These are phyloP conservation scores for Phytophthora rubi DNA, from an alignment of 352 stramenopile genomes.

Conservation along the genomic window DNA sequence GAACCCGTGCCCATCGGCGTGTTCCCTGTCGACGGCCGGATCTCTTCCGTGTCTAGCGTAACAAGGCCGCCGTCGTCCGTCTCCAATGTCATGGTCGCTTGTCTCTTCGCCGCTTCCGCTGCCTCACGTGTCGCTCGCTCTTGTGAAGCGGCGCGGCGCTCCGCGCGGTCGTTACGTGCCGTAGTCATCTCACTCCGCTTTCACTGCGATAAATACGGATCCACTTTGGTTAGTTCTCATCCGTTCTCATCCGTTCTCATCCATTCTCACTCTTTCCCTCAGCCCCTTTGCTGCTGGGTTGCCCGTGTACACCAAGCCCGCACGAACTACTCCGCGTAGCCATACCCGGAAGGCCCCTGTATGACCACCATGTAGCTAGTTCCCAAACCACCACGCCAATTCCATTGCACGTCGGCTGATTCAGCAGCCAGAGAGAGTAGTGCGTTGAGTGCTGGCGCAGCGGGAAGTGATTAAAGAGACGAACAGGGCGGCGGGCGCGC, in stretches of 20 bases:
- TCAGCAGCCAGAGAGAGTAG: neutral
- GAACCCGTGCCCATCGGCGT: neutral
- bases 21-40: neutral
- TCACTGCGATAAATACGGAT: neutral
- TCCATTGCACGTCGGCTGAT: too few relatives aligned
- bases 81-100: neutral
- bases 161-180: neutral
- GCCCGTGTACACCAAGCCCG: neutral
- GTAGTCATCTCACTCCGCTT: neutral
- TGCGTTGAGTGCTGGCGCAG: neutral
- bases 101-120: neutral
- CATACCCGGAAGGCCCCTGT: slow-evolving; percentile 2
- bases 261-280: neutral
- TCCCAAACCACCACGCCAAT: neutral
- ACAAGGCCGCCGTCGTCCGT: neutral
- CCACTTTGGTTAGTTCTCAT: neutral
- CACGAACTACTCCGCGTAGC: neutral
- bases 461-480: too few relatives aligned
- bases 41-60: slow-evolving; percentile 1
- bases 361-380: slow-evolving; percentile 4
- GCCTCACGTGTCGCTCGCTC: neutral
- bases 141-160: neutral
- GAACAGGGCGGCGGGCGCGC: too few relatives aligned
- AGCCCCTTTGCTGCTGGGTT: neutral
- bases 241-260: neutral